Conservation (phyloP, 805 yeast species). For the Kluyveromyces nonfermentans region DNA sequence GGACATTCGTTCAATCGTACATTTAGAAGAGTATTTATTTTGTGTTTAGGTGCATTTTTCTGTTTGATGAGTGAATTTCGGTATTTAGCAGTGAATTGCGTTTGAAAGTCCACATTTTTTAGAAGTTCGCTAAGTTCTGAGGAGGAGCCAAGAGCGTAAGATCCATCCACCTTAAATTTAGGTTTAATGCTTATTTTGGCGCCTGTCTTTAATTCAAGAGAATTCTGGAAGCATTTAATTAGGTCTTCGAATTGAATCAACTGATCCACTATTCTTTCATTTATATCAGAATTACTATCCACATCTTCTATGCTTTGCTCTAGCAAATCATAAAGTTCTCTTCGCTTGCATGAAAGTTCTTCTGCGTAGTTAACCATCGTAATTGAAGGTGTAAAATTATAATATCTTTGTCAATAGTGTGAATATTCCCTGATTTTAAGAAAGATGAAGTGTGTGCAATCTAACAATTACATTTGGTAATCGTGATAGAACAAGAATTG, state of each 20-base stretch:
- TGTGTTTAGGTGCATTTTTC: background rate
- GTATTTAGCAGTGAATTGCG: background rate
- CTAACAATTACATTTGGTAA: no score
- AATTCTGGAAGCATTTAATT: background rate
- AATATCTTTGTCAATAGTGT: no score
- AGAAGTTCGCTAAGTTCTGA: background rate
- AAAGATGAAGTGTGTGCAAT: no score
- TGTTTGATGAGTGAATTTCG: background rate
- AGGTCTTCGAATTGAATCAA: background rate
- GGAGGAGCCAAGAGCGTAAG: background rate
- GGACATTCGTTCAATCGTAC: background rate
- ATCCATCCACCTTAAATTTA: background rate
- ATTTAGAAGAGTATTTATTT: background rate
- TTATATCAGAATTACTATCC: background rate
- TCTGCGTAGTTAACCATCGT: background rate
- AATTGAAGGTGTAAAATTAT: background rate
- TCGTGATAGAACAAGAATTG: no score
- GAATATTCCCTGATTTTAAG: no score
- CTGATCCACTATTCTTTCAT: background rate
- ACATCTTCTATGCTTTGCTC: background rate
- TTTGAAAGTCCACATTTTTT: constrained; percentile 1
- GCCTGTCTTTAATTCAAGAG: background rate
- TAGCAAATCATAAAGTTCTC: background rate
- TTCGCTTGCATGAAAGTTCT: background rate
- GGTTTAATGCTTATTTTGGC: background rate